Base-by-base conservation (phyloP, 140 eudicot genomes). In the Anethum foeniculum region DNA sequence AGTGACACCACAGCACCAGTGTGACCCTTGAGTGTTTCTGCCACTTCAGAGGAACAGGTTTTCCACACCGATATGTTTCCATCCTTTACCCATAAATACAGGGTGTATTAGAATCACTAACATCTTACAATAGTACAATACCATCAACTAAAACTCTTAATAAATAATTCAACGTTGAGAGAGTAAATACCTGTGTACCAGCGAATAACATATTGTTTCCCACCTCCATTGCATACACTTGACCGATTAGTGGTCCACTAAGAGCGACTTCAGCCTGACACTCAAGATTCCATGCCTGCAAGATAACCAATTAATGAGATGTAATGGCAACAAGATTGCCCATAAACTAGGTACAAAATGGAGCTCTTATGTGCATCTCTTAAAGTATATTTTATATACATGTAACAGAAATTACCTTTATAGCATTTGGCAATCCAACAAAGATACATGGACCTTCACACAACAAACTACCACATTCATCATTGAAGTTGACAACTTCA, bases 391-490 rank as follows among this genome's bases (percentile, higher is more conserved):
- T 46, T n/a, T 3, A 43, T 32, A 28, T 18, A 3, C 28, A n/a
- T 1, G 23, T n/a, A 28, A 38, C 73, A 52, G 32, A 25, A 12
- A 28, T 7, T 62, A 93, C 97, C 93, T 90, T 91, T 34, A 91
- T 81, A 81, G 72, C 83, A 83, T 90, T 80, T 27, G 81, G 83
- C 80, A 88, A 78, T 34, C 97, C 98, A 60, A 80, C 92, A 83
- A 93, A 90, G 21, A 91, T 80, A 91, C 97, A 93, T 69, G 88
- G 83, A 82, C 93, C 91, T 85, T 93, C 90, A 47, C 81, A 77
- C n/a, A 91, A 85, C 60, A 93, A 71, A 64, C 88, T 75, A 75
- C 86, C 88, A 38, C 89, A 81, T 64, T 90, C 93, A 30, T 81
- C 75, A 77, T 82, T 86, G 13, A 88, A 82, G 51, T 81, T 72